phyloP scores from a whole-genome alignment of 1,139 yeast genomes.

The Sugiyamaella xylanicola region DNA sequence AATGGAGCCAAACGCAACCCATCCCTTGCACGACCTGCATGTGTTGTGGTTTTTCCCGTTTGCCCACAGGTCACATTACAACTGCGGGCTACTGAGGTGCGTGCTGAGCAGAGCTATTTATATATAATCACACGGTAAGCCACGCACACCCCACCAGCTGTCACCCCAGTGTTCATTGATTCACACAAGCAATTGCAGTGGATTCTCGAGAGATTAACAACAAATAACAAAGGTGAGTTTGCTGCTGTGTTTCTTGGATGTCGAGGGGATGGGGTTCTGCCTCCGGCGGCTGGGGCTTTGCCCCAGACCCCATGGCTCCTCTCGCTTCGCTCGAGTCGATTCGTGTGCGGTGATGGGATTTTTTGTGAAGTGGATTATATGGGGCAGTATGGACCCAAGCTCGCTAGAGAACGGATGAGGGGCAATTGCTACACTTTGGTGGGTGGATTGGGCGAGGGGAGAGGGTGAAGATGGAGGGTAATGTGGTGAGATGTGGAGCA shows the following conservation, averaged over 20 bases:
- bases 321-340: background rate
- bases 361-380: too few relatives aligned
- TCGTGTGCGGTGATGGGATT: too few relatives aligned
- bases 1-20: background rate
- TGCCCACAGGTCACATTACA: constrained; percentile 3
- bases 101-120: background rate
- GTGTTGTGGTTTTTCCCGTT: background rate
- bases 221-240: background rate
- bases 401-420: too few relatives aligned
- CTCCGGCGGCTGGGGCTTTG: background rate
- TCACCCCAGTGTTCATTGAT: background rate
- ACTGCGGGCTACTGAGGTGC: background rate
- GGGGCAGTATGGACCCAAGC: too few relatives aligned
- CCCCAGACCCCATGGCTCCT: constrained; percentile 1
- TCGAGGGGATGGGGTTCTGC: background rate
- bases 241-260: background rate
- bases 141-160: constrained; percentile 5
- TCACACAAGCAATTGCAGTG: background rate
- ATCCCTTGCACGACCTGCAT: background rate
- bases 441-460: too few relatives aligned
- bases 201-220: background rate
- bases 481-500: too few relatives aligned
- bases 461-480: too few relatives aligned
- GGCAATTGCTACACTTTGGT: too few relatives aligned
- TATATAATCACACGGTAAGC: constrained; percentile 10